These are phyloP conservation scores for Candida schatavii DNA, from an alignment of 805 yeast species.

Conservation along the genomic window DNA sequence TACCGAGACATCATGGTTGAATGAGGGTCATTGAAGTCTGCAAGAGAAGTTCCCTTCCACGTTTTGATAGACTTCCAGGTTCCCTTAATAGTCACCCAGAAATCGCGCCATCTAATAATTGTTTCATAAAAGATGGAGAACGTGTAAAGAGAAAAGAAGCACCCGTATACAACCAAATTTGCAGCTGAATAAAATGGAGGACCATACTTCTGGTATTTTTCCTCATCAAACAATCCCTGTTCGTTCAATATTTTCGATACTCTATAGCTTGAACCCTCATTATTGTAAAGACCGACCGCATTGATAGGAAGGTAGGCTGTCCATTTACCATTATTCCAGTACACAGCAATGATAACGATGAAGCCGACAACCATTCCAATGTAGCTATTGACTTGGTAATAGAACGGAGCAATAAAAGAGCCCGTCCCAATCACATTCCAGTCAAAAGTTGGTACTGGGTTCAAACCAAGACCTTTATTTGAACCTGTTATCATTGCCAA, in stretches of 20 bases:
- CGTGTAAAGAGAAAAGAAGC: constrained; percentile 26
- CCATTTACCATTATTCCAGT: constrained; percentile 21
- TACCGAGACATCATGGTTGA: constrained; percentile 29
- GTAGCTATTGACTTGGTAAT: constrained; percentile 13
- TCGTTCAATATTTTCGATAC: constrained; percentile 41
- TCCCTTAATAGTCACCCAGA: background rate
- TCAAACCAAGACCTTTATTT: constrained; percentile 46
- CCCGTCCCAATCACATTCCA: constrained; percentile 38
- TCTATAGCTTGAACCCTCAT: constrained; percentile 43
- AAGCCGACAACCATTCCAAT: constrained; percentile 18
- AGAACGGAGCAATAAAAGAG: constrained; percentile 45
- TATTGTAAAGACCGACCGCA: constrained; percentile 44
- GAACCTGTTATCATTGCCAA: constrained; percentile 50
- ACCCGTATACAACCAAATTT: constrained; percentile 24
- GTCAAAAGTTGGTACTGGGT: constrained; percentile 54
- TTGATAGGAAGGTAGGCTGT: constrained; percentile 32
- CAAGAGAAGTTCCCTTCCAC: too few relatives aligned
- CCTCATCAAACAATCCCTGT: constrained; percentile 25
- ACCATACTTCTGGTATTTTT: constrained; percentile 21
- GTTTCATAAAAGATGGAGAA: constrained; percentile 14
- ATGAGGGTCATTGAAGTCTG: constrained; percentile 23
- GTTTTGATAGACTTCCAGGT: constrained; percentile 9
- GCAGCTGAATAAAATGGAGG: constrained; percentile 31
- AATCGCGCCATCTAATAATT: constrained; percentile 3
- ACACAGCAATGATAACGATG: constrained; percentile 18